These are phyloP conservation scores for Aspergillus quadrilineatus DNA, from an alignment of 2,329 filamentous ascomycete species.

Conservation along the genomic window DNA sequence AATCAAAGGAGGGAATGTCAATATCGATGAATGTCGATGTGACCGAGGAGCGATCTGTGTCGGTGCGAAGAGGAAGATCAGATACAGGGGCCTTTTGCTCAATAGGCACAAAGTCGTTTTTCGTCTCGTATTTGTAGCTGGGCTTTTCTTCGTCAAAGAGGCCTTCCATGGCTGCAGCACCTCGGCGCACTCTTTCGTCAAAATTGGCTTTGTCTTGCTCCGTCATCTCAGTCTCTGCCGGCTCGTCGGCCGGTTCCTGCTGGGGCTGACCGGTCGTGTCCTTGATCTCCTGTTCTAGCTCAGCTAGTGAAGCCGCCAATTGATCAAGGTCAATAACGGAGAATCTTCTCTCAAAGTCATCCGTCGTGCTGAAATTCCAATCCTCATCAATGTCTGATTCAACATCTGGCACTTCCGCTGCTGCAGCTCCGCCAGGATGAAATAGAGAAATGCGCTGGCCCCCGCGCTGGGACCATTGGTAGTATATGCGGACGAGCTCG, in stretches of 20 bases:
- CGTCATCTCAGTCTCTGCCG: constrained; percentile 36
- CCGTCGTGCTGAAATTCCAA: constrained; percentile 66
- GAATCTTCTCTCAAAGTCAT: constrained; percentile 57
- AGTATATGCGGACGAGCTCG: constrained; percentile 49
- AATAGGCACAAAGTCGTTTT: constrained; percentile 50
- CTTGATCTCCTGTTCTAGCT: constrained; percentile 43
- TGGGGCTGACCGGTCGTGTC: constrained; percentile 27
- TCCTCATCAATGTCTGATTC: constrained; percentile 50
- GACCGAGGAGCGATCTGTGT: constrained; percentile 49
- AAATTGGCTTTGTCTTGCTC: constrained; percentile 52
- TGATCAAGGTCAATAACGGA: constrained; percentile 49
- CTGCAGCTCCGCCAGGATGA: constrained; percentile 58
- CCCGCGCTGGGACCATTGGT: constrained; percentile 50
- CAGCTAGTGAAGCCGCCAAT: constrained; percentile 48
- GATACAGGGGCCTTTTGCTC: constrained; percentile 47
- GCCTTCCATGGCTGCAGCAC: constrained; percentile 56
- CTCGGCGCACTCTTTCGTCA: constrained; percentile 58
- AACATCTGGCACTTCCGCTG: constrained; percentile 51
- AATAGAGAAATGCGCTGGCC: constrained; percentile 58
- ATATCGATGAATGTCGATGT: constrained; percentile 55
- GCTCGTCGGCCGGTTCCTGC: constrained; percentile 31
- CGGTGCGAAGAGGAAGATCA: constrained; percentile 54
- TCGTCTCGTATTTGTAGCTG: constrained; percentile 59
- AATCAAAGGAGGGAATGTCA: constrained; percentile 55
- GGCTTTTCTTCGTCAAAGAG: constrained; percentile 57